Evolutionary conservation across 2,329 filamentous ascomycete species (phyloP).

Genomic region (Aaosphaeria pasadenensis): DNA sequence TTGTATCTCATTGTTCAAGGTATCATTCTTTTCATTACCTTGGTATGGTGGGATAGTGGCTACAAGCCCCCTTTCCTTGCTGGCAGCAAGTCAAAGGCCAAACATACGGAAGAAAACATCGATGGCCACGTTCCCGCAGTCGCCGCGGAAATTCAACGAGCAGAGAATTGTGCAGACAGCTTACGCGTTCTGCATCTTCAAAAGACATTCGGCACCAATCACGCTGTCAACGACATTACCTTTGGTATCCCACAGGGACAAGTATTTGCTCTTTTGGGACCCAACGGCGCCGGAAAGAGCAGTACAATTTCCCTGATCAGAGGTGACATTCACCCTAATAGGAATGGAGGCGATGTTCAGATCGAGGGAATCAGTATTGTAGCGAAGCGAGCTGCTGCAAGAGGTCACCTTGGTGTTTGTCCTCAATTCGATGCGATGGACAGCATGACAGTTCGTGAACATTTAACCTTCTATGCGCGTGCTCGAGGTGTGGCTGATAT

Average conservation of each 20-base stretch:
- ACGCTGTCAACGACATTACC: slow-evolving; percentile 81
- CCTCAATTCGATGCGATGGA: slow-evolving; percentile 78
- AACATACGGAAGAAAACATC: slow-evolving; percentile 43
- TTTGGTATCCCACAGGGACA: slow-evolving; percentile 79
- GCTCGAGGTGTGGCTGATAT: slow-evolving; percentile 75
- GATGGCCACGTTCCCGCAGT: slow-evolving; percentile 56
- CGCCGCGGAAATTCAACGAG: slow-evolving; percentile 60
- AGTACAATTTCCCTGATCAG: slow-evolving; percentile 87
- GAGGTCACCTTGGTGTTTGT: slow-evolving; percentile 82
- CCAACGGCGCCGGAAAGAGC: slow-evolving; percentile 88
- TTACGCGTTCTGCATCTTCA: slow-evolving; percentile 77
- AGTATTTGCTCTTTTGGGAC: slow-evolving; percentile 84
- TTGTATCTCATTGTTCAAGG: slow-evolving; percentile 77
- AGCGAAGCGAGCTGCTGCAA: slow-evolving; percentile 67
- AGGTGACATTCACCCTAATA: slow-evolving; percentile 76
- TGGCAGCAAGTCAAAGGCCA: slow-evolving; percentile 27
- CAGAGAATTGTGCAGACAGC: slow-evolving; percentile 62
- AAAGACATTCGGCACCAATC: slow-evolving; percentile 71
- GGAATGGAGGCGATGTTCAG: slow-evolving; percentile 69
- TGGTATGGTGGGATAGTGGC: slow-evolving; percentile 80
- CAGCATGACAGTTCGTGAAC: slow-evolving; percentile 83
- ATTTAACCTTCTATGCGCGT: slow-evolving; percentile 82
- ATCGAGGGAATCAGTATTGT: slow-evolving; percentile 76
- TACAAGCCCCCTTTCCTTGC: slow-evolving; percentile 54
- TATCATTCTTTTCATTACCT: slow-evolving; percentile 64